These are phyloP conservation scores for Cystobasidium ongulense DNA, from an alignment of 768 basidiomycete genomes.

Conservation along the genomic window DNA sequence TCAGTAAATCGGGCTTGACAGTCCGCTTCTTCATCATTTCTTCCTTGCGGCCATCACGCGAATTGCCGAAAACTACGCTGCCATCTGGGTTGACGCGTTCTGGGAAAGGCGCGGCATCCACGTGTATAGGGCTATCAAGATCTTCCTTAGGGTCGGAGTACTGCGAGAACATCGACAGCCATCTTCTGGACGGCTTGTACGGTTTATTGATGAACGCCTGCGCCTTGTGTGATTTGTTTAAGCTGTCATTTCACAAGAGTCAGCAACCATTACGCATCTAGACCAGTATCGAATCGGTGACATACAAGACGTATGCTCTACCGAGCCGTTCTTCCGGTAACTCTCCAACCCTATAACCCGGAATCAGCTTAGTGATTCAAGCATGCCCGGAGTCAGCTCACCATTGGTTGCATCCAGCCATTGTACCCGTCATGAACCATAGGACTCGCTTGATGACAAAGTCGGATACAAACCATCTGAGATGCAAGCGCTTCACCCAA, in stretches of 20 bases:
- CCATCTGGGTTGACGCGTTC: conserved; percentile 49
- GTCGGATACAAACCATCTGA: conserved; percentile 52
- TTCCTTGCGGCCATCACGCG: conserved; percentile 49
- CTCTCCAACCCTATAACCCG: conserved; percentile 52
- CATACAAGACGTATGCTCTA: conserved; percentile 55
- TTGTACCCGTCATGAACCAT: conserved; percentile 56
- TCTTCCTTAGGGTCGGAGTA: conserved; percentile 57
- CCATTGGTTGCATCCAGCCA: conserved; percentile 54
- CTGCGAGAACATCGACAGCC: conserved; percentile 52
- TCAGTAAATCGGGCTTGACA: conserved; percentile 49
- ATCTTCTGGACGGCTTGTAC: conserved; percentile 49
- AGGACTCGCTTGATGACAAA: conserved; percentile 57
- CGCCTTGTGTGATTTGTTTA: conserved; percentile 52
- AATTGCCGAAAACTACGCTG: conserved; percentile 50
- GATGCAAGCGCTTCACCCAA: conserved; percentile 54
- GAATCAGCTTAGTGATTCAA: background rate
- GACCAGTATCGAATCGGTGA: background rate
- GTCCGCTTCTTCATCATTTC: conserved; percentile 47
- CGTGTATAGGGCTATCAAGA: conserved; percentile 44
- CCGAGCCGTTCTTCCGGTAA: conserved; percentile 54
- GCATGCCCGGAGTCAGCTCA: background rate
- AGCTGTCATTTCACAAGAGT: background rate
- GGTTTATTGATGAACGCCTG: conserved; percentile 57
- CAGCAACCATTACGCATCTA: background rate
- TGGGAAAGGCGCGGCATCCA: conserved; percentile 58